Conservation (phyloP, 257 asterid genomes). For the Thymus mandschuricus region DNA sequence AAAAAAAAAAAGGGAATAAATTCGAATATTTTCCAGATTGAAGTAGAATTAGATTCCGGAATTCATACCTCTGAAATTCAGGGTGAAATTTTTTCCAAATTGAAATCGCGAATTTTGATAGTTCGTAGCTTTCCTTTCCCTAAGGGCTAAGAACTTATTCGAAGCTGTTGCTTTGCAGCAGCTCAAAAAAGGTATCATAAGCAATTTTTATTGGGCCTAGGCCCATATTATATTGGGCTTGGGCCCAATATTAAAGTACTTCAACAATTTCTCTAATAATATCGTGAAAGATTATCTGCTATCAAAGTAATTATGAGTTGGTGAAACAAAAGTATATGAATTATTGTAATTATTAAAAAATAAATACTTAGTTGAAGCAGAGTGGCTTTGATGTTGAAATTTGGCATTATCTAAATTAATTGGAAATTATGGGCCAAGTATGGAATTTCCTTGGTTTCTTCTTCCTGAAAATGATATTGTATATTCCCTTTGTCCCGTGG, state of each 20-base stretch:
- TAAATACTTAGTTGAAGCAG: background rate
- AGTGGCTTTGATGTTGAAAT: background rate
- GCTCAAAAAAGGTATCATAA: no score
- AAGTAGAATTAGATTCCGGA: slow-evolving; percentile 9
- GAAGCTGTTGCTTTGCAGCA: no score
- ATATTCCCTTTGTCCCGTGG: no score
- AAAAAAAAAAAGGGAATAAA: background rate
- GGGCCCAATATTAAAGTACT: no score
- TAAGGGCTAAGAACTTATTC: no score
- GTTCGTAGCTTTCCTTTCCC: background rate
- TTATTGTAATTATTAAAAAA: no score
- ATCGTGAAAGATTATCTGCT: no score
- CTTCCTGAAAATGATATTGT: background rate
- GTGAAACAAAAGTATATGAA: no score
- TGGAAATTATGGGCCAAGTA: background rate
- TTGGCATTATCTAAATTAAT: background rate
- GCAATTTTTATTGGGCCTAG: background rate
- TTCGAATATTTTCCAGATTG: background rate
- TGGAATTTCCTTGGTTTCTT: background rate
- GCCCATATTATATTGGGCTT: background rate
- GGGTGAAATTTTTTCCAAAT: background rate
- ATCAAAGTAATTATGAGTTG: no score
- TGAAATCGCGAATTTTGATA: slow-evolving; percentile 15
- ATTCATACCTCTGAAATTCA: slow-evolving; percentile 35
- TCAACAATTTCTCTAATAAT: no score